Evolutionary conservation across 352 stramenopile species (phyloP).

Genomic region (Thraustochytrium aureum): DNA sequence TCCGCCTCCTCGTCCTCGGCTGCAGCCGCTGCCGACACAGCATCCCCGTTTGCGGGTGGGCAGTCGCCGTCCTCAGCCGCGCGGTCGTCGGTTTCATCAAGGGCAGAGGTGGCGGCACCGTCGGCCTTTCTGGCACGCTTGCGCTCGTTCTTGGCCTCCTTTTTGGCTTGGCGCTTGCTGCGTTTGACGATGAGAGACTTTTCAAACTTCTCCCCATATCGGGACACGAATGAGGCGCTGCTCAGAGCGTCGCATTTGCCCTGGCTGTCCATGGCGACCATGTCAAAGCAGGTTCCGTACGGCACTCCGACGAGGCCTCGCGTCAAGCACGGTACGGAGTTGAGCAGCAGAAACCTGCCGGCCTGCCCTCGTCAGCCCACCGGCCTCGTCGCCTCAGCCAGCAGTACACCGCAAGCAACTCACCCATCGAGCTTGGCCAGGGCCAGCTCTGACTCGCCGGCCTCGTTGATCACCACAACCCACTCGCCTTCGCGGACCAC

Average conservation of each 20-base stretch:
- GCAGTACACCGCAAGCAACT: background rate
- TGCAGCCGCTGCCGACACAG: background rate
- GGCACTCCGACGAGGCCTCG: slow-evolving; percentile 10
- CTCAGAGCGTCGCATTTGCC: too few species aligned
- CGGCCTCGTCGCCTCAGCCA: background rate
- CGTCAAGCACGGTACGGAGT: background rate
- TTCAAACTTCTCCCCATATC: slow-evolving; percentile 35
- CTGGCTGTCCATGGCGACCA: background rate
- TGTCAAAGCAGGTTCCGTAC: slow-evolving; percentile 11
- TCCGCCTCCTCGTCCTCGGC: background rate
- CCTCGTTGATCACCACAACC: slow-evolving; percentile 42
- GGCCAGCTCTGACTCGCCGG: slow-evolving; percentile 23
- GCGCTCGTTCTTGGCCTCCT: too few species aligned
- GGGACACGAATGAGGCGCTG: too few species aligned
- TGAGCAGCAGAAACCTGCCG: slow-evolving; percentile 2
- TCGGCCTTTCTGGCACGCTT: too few species aligned
- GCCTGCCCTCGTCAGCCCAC: background rate
- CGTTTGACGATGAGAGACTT: too few species aligned
- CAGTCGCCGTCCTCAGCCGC: background rate
- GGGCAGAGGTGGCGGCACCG: too few species aligned
- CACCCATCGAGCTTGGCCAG: slow-evolving; percentile 29
- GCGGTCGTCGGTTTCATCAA: background rate
- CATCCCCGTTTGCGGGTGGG: background rate
- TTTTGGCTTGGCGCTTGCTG: too few species aligned
- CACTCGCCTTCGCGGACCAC: slow-evolving; percentile 27